These are phyloP conservation scores for Kwoniella dejecticola DNA, from an alignment of 768 basidiomycete species.

Conservation along the genomic window DNA sequence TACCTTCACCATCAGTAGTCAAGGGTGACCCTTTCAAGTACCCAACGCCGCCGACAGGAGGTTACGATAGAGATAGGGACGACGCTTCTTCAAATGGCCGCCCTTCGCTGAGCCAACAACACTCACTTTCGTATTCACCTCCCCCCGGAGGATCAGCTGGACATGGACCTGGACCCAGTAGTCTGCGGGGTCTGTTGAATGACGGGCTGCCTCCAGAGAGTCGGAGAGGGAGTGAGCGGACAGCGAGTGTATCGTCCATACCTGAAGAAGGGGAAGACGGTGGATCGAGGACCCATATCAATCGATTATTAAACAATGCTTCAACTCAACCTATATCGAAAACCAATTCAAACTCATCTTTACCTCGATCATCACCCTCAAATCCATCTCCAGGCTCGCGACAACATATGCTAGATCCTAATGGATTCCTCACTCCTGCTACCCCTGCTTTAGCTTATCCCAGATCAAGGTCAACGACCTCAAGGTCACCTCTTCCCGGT, in stretches of 20 bases:
- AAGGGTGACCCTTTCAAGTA: constrained; percentile 8
- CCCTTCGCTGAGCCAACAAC: not conserved
- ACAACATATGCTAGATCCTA: constrained; percentile 23
- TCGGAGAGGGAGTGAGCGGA: constrained; percentile 28
- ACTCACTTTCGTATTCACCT: constrained; percentile 22
- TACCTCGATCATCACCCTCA: constrained; percentile 29
- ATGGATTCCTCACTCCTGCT: constrained; percentile 40
- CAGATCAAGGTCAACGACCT: constrained; percentile 23
- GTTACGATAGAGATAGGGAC: constrained; percentile 9
- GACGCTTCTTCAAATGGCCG: constrained; percentile 5
- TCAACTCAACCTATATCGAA: constrained; percentile 27
- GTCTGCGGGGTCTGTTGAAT: constrained; percentile 40
- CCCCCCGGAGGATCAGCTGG: not conserved
- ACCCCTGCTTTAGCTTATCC: constrained; percentile 23
- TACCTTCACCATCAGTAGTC: constrained; percentile 42
- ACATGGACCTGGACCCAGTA: constrained; percentile 24
- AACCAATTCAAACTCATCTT: constrained; percentile 37
- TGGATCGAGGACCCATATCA: constrained; percentile 24
- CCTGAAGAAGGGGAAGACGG: constrained; percentile 34
- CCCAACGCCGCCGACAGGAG: not conserved
- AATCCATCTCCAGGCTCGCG: constrained; percentile 26
- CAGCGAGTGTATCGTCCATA: constrained; percentile 16
- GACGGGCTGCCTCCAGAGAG: constrained; percentile 22
- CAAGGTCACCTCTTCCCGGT: constrained; percentile 30
- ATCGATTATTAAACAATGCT: constrained; percentile 28